Conservation (phyloP, 306 rosid species). For the Casuarina cunninghamiana region DNA sequence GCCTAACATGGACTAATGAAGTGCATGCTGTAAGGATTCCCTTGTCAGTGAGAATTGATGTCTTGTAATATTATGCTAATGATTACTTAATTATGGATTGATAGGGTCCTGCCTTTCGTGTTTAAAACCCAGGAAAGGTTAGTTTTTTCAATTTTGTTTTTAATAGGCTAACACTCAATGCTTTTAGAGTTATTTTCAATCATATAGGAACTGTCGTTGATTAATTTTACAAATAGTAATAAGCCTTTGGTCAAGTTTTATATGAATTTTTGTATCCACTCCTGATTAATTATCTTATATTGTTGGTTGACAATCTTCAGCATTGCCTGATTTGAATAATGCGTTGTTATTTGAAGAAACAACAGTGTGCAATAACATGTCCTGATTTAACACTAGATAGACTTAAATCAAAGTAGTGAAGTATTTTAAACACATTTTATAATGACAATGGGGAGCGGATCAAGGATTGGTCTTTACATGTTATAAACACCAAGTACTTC, state of each 20-base stretch:
- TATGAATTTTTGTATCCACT: too few species aligned
- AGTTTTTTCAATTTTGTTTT: background rate
- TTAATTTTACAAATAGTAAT: background rate
- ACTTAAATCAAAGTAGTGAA: too few species aligned
- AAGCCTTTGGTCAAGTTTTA: background rate
- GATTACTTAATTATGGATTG: background rate
- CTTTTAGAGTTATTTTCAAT: background rate
- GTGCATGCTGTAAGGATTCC: slow-evolving; percentile 45
- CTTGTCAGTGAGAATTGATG: slow-evolving; percentile 38
- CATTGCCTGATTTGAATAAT: too few species aligned
- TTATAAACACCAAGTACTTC: too few species aligned
- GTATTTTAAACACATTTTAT: too few species aligned
- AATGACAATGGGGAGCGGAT: too few species aligned
- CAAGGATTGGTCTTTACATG: too few species aligned
- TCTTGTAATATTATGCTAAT: slow-evolving; percentile 23
- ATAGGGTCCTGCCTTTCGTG: background rate
- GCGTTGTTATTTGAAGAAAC: too few species aligned
- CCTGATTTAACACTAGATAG: too few species aligned
- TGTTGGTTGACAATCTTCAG: background rate
- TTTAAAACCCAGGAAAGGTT: background rate
- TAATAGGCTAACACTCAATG: background rate
- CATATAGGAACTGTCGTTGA: background rate
- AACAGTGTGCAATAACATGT: too few species aligned
- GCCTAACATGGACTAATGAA: slow-evolving; percentile 47
- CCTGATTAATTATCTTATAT: background rate